Evolutionary conservation across 202 grass and related monocot species (phyloP), one percentile per base, ranked within the genome.

Genomic region (Dendrocalamus latiflorus): DNA sequence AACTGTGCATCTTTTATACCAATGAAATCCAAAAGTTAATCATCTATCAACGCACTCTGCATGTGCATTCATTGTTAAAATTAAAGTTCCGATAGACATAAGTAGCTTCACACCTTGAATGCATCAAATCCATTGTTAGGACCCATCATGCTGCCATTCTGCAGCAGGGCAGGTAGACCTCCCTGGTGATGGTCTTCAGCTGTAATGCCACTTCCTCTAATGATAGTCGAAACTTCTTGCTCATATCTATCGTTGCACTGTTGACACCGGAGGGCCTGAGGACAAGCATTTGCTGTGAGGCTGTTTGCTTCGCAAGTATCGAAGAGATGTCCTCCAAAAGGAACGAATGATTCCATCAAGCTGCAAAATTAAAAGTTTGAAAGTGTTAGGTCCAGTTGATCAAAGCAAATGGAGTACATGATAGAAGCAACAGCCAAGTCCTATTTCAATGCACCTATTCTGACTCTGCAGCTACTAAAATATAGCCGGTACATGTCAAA

Each of bases 221-320:
- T 64, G 66, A 95, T 86, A 73, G 89, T 76, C 65, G 90, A 44
- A 58, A 64, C 89, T 88, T 95, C 96, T 66, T 99, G 90, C 68
- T 95, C 93, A 41, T 89, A 99, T 69, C 79, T 92, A 34, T 93
- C 78, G 41, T 95, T 90, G 70, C 93, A 99, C 41, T 86, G 79
- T 48, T 88, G 81, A 89, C 91, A 96, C 44, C 81, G 72, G 61
- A 83, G 81, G 8, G 61, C 67, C 54, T 82, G 84, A 65, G 89
- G 83, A 70, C 73, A 83, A 4, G 76, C 54, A 72, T 76, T 79
- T 50, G 50, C 30, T 38, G 43, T 11, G 42, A 86, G 25, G 72
- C 53, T 85, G 63, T 84, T 88, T 55, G 78, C 57, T 36, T 87
- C 81, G 39, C 63, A 86, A 59, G 80, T 28, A 87, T 85, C 37